Evolutionary conservation across 345 rosid species (phyloP), one percentile per base, ranked within the genome.

Genomic region (Lepidium sativum): DNA sequence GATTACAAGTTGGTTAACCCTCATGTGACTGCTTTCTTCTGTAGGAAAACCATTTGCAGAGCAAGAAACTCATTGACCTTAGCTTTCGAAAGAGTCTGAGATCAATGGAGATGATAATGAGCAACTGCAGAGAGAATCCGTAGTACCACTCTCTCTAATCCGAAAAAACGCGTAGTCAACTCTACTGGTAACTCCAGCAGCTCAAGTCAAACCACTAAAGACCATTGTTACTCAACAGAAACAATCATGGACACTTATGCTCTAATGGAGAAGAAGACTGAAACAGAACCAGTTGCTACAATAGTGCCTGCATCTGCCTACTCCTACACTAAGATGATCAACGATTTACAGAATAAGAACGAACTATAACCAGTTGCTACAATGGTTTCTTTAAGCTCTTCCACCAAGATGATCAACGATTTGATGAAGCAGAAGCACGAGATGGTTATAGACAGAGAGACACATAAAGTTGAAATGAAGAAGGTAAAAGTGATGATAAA

Each of bases 121-220:
- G 25, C 14, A 25, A 53, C 25, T 53, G 39, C 16, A 32, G 50
- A 31, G 21, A 53, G 57, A 45, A 32, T 33, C 27, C 9, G 21
- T 9, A 55, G 54, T 25, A 5, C 55, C 68, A 65, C 70, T 77
- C 72, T 70, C 84, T 32, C 69, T 72, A 6, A 68, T 75, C 62
- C 80, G 71, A 39, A 79, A 87, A 89, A 89, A 77, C 76, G 95
- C 64, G 74, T 63, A 14, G 67, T 63, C n/a, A 82, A 86, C 47
- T 52, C 68, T 14, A 16, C 3, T 12, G 17, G 35, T 39, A 60
- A 53, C 45, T 75, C 86, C 0, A 84, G 83, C 59, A 76, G 77
- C 65, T 83, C 90, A 63, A 78, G 74, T 6, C 71, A 78, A 65
- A 78, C 77, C 43, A 61, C 72, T 73, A 84, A 80, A 18, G 86